phyloP scores from a whole-genome alignment of 345 rosid genomes.

The Boechera stricta region DNA sequence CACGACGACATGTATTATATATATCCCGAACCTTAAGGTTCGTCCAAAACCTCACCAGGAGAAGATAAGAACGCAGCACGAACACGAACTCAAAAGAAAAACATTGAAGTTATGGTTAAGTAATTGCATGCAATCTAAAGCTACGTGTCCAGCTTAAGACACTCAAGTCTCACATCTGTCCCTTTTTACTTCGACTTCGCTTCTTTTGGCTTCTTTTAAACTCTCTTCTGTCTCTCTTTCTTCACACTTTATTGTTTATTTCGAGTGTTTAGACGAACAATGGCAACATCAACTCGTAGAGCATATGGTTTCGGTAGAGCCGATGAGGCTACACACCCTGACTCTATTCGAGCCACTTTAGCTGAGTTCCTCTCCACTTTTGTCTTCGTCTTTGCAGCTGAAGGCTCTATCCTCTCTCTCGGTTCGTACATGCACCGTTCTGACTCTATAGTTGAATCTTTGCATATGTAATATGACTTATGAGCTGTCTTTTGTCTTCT shows the following conservation, averaged over 20 bases:
- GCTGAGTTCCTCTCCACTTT: slow-evolving; percentile 77
- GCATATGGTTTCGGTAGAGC: slow-evolving; percentile 49
- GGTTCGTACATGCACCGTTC: slow-evolving; percentile 38
- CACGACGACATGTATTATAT: slow-evolving; percentile 9
- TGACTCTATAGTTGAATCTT: neutral
- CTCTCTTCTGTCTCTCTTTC: slow-evolving; percentile 26
- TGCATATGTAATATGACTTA: slow-evolving; percentile 13
- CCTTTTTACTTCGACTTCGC: slow-evolving; percentile 24
- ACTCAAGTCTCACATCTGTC: slow-evolving; percentile 46
- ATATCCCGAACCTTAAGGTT: slow-evolving; percentile 18
- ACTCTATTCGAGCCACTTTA: slow-evolving; percentile 57
- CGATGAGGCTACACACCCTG: slow-evolving; percentile 51
- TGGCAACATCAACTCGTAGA: slow-evolving; percentile 51
- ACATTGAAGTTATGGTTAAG: slow-evolving; percentile 25
- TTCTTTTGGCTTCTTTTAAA: slow-evolving; percentile 43
- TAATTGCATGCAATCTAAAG: slow-evolving; percentile 42
- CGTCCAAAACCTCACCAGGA: slow-evolving; percentile 31
- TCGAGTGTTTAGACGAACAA: slow-evolving; percentile 20
- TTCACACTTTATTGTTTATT: slow-evolving; percentile 8
- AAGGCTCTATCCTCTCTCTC: slow-evolving; percentile 79
- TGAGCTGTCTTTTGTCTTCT: neutral
- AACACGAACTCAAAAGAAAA: slow-evolving; percentile 7
- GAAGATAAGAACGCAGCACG: slow-evolving; percentile 35
- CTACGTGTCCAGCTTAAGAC: slow-evolving; percentile 44
- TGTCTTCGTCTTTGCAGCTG: slow-evolving; percentile 79